These are phyloP conservation scores for Pouteria campechiana DNA, from an alignment of 179 eudicot species.

Conservation along the genomic window DNA sequence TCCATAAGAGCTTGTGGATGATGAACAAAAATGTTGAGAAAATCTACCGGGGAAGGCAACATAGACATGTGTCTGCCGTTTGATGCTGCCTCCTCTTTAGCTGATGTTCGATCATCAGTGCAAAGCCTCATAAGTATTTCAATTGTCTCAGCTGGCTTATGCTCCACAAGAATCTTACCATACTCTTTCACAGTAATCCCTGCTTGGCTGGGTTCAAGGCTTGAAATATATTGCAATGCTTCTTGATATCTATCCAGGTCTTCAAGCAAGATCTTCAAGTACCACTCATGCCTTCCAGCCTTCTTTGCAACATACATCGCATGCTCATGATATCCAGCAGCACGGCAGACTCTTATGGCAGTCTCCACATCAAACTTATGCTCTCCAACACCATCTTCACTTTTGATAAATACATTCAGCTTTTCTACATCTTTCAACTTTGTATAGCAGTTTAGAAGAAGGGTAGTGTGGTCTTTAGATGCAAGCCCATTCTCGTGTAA, in stretches of 20 bases:
- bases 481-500: conserved; percentile 93
- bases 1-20: conserved; percentile 78
- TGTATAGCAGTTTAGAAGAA: conserved; percentile 83
- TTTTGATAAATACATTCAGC: conserved; percentile 69
- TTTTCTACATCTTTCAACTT: conserved; percentile 94
- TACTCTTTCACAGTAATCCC: conserved; percentile 87
- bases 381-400: conserved; percentile 75
- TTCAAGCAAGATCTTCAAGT: conserved; percentile 89
- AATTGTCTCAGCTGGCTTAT: conserved; percentile 76
- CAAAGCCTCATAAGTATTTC: conserved; percentile 84
- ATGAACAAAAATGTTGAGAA: conserved; percentile 79
- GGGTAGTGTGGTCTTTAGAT: conserved; percentile 95
- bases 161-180: conserved; percentile 88
- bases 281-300: conserved; percentile 93
- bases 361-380: conserved; percentile 96
- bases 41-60: conserved; percentile 97
- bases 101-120: conserved; percentile 67
- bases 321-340: conserved; percentile 95
- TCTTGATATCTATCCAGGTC: conserved; percentile 91
- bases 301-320: conserved; percentile 99
- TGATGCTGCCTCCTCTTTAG: conserved; percentile 39
- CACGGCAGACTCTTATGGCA: conserved; percentile 89
- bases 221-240: conserved; percentile 76
- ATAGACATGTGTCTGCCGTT: conserved; percentile 27
- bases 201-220: conserved; percentile 86